Evolutionary conservation across 495 filamentous ascomycete genomes (phyloP).

Genomic region (Oidiodendron maius): DNA sequence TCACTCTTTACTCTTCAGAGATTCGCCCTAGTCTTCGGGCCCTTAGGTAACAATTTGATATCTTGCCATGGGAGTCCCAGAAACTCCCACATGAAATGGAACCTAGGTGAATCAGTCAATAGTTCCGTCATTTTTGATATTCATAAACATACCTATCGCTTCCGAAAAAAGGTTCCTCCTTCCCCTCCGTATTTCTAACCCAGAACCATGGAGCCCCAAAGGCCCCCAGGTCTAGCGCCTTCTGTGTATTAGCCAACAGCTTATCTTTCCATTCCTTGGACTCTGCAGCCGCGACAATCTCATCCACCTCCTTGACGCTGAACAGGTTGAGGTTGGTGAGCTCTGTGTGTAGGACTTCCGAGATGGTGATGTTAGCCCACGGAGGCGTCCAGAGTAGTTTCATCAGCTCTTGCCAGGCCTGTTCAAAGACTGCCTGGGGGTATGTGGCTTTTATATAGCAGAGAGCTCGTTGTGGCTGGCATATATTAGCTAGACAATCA

Average conservation of each 20-base stretch:
- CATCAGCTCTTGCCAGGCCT: conserved; percentile 39
- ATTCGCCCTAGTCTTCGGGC: background rate
- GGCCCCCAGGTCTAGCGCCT: conserved; percentile 55
- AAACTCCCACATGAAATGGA: conserved; percentile 23
- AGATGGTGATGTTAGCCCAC: conserved; percentile 42
- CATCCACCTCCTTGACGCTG: conserved; percentile 33
- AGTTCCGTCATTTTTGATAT: background rate
- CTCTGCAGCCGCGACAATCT: conserved; percentile 44
- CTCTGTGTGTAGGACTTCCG: conserved; percentile 26
- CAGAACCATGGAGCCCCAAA: conserved; percentile 72
- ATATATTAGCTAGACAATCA: too few relatives aligned
- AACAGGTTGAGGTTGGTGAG: conserved; percentile 31
- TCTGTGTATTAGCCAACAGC: conserved; percentile 51
- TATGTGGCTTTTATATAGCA: conserved; percentile 54
- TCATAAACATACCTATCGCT: conserved; percentile 62
- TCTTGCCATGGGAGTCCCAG: conserved; percentile 17
- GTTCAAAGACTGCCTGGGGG: conserved; percentile 34
- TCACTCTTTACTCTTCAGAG: too few relatives aligned
- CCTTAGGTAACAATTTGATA: conserved; percentile 14
- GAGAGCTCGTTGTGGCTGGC: conserved; percentile 58
- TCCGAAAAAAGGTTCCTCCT: conserved; percentile 67
- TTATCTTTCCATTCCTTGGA: conserved; percentile 50
- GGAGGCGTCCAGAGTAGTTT: conserved; percentile 38
- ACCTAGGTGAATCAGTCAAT: conserved; percentile 7
- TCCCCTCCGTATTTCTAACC: conserved; percentile 53